A percentile compares a stretch with the other conserved stretches of the same genome.
phyloP scores from a whole-genome alignment of 2,329 filamentous ascomycete genomes.

The Ceratocystis cacaofunesta region DNA sequence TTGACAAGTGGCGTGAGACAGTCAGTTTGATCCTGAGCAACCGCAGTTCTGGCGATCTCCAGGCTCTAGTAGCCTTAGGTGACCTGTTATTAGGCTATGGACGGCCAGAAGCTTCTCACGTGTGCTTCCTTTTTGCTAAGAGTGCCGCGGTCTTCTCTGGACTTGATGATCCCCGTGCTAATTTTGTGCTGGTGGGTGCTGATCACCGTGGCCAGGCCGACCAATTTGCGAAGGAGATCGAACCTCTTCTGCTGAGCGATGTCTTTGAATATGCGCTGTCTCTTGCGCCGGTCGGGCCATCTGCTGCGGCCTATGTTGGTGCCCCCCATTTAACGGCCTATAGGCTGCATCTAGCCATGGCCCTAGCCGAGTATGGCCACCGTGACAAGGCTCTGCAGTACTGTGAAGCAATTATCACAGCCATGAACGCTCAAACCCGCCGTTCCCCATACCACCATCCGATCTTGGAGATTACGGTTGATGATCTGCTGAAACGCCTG shows the following conservation, averaged over 20 bases:
- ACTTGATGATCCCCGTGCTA: constrained; percentile 61
- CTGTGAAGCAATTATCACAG: constrained; percentile 65
- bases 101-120: constrained; percentile 78
- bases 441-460: constrained; percentile 76
- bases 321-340: constrained; percentile 62
- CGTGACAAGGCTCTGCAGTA: constrained; percentile 77
- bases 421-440: constrained; percentile 67
- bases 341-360: constrained; percentile 77
- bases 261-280: constrained; percentile 84
- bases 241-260: constrained; percentile 86
- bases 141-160: constrained; percentile 60
- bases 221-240: constrained; percentile 63
- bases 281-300: constrained; percentile 42
- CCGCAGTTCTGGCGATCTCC: constrained; percentile 57
- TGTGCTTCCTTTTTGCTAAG: constrained; percentile 81
- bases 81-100: constrained; percentile 73
- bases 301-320: constrained; percentile 46
- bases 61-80: constrained; percentile 65
- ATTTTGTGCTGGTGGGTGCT: constrained; percentile 71
- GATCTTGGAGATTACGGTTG: constrained; percentile 57
- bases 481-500: constrained; percentile 70
- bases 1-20: constrained; percentile 91
- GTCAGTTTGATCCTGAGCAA: constrained; percentile 76
- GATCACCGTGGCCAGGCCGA: constrained; percentile 60
- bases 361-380: constrained; percentile 70